Conservation (phyloP, 164 flowering plant species). For the Tetrastigma voinierianum region DNA sequence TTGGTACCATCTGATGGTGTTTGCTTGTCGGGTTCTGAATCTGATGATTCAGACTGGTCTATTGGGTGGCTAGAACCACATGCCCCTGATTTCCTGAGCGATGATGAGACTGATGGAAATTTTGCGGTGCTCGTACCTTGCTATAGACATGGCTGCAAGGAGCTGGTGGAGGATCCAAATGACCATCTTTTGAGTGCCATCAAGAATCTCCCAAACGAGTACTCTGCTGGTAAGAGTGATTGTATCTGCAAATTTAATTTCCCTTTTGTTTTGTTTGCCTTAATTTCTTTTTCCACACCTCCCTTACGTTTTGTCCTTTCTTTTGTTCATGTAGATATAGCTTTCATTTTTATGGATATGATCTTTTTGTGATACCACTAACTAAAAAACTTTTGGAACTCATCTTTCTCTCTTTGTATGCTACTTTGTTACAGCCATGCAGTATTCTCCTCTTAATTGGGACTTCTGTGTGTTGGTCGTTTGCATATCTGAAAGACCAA, state of each 20-base stretch:
- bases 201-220: constrained; percentile 29
- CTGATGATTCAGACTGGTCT: constrained; percentile 55
- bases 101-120: constrained; percentile 35
- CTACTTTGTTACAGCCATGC: too few relatives aligned
- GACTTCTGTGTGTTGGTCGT: too few relatives aligned
- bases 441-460: too few relatives aligned
- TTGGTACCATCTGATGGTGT: constrained; percentile 42
- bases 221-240: constrained; percentile 32
- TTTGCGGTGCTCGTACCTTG: constrained; percentile 54
- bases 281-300: too few relatives aligned
- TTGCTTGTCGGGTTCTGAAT: constrained; percentile 42
- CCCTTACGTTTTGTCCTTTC: not conserved
- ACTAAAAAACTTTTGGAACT: too few relatives aligned
- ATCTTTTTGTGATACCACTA: too few relatives aligned
- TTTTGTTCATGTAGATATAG: too few relatives aligned
- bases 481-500: too few relatives aligned
- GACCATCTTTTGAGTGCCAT: constrained; percentile 36
- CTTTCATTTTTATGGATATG: too few relatives aligned
- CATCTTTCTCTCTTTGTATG: too few relatives aligned
- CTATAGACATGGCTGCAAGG: constrained; percentile 35
- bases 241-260: not conserved
- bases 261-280: not conserved
- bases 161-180: constrained; percentile 24
- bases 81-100: constrained; percentile 42
- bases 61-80: constrained; percentile 60